Conservation (phyloP, 2,329 filamentous ascomycete genomes). For the Arachnomyces sp. region DNA sequence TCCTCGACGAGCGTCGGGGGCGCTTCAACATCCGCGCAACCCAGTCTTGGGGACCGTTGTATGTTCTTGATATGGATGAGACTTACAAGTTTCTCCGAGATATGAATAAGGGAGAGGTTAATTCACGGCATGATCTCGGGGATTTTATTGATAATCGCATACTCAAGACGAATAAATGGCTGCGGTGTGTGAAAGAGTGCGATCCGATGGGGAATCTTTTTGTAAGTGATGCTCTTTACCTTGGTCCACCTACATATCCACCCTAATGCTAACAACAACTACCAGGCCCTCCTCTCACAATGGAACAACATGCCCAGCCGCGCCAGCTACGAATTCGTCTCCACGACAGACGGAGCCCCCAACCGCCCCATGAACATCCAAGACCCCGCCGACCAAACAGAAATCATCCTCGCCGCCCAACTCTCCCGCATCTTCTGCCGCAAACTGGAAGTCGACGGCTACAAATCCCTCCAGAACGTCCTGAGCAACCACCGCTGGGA, state of each 20-base stretch:
- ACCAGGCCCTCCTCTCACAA: conserved; percentile 32
- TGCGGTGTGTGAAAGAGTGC: conserved; percentile 33
- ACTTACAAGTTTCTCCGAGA: conserved; percentile 33
- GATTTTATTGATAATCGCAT: conserved; percentile 39
- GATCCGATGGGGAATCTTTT: conserved; percentile 33
- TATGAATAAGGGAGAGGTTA: conserved; percentile 31
- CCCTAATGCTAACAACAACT: conserved; percentile 1
- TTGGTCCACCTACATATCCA: neutral
- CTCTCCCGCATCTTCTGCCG: conserved; percentile 39
- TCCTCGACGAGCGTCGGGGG: conserved; percentile 30
- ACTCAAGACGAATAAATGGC: conserved; percentile 37
- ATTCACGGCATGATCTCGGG: conserved; percentile 30
- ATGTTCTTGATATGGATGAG: conserved; percentile 34
- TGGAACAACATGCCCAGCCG: conserved; percentile 42
- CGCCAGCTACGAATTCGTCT: conserved; percentile 35
- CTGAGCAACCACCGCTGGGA: conserved; percentile 41
- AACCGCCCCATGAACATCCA: conserved; percentile 34
- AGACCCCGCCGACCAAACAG: conserved; percentile 26
- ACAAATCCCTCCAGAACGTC: conserved; percentile 35
- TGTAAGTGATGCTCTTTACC: conserved; percentile 21
- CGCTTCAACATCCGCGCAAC: conserved; percentile 37
- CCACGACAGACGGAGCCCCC: conserved; percentile 19
- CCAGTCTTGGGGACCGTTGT: conserved; percentile 34
- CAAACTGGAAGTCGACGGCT: conserved; percentile 40
- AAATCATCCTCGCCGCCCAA: conserved; percentile 36